These are phyloP conservation scores for Stropharia rugosoannulata DNA, from an alignment of 768 basidiomycete species.

Conservation along the genomic window DNA sequence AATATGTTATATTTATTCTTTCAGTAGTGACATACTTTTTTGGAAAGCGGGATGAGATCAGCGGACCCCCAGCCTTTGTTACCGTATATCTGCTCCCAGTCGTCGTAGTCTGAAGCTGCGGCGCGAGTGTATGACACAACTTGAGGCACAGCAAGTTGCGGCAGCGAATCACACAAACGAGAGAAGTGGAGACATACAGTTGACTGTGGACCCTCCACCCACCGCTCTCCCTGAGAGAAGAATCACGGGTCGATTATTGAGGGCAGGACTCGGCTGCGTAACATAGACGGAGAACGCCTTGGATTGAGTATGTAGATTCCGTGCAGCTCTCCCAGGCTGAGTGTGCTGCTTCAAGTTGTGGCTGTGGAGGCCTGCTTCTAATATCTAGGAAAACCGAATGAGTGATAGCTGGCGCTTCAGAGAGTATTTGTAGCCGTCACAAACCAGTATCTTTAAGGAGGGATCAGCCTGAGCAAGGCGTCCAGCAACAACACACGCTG, in stretches of 20 bases:
- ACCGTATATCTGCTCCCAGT: slow-evolving; percentile 50
- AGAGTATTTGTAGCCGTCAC: slow-evolving; percentile 22
- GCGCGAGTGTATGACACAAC: slow-evolving; percentile 59
- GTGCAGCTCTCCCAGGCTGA: slow-evolving; percentile 52
- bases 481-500: slow-evolving; percentile 56
- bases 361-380: slow-evolving; percentile 59
- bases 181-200: slow-evolving; percentile 38
- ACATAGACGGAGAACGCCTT: slow-evolving; percentile 45
- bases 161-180: neutral
- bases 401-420: slow-evolving; percentile 49
- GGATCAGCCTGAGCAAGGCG: slow-evolving; percentile 55
- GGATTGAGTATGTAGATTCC: slow-evolving; percentile 35
- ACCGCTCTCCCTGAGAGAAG: slow-evolving; percentile 49
- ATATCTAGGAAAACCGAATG: slow-evolving; percentile 50
- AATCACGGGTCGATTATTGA: slow-evolving; percentile 41
- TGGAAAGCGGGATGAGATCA: slow-evolving; percentile 54
- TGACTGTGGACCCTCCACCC: slow-evolving; percentile 64
- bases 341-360: slow-evolving; percentile 42
- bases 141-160: slow-evolving; percentile 11
- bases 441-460: slow-evolving; percentile 51
- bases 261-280: slow-evolving; percentile 37
- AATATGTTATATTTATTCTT: neutral
- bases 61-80: slow-evolving; percentile 65
- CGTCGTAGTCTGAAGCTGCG: slow-evolving; percentile 63
- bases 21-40: slow-evolving; percentile 40